These are phyloP conservation scores for Neocallimastix lanati DNA, from an alignment of 192 early-diverging fungal genomes.

Conservation along the genomic window DNA sequence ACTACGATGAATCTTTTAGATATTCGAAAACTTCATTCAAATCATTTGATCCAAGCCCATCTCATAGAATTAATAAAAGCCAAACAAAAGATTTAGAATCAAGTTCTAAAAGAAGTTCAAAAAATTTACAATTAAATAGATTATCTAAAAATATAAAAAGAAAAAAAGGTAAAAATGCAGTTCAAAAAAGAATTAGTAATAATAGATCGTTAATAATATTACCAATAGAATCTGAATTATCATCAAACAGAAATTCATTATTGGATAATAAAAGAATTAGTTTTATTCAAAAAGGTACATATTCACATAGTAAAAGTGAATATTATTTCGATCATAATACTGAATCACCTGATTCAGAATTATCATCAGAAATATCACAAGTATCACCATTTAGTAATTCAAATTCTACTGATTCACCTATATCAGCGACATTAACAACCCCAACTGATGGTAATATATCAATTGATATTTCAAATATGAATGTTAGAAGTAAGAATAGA, in stretches of 20 bases:
- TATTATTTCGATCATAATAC: background rate
- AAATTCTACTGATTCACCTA: background rate
- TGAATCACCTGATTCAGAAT: background rate
- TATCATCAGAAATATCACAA: background rate
- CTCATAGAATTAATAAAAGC: background rate
- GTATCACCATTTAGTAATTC: too few relatives aligned
- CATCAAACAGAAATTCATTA: background rate
- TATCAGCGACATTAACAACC: background rate
- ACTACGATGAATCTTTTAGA: background rate
- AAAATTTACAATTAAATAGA: background rate
- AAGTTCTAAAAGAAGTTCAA: background rate
- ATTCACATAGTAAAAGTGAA: background rate
- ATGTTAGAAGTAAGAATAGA: background rate
- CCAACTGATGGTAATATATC: background rate
- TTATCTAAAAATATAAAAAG: background rate
- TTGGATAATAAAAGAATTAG: background rate
- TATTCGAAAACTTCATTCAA: background rate
- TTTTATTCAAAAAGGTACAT: background rate
- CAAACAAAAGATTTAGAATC: background rate
- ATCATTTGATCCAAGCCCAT: accelerated
- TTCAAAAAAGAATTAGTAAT: background rate
- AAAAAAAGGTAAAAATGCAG: background rate
- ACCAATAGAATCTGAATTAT: background rate
- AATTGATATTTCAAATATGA: background rate
- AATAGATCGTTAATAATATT: background rate